Evolutionary conservation across 129 eudicot genomes (phyloP).

Genomic region (Flaveria bidentis): DNA sequence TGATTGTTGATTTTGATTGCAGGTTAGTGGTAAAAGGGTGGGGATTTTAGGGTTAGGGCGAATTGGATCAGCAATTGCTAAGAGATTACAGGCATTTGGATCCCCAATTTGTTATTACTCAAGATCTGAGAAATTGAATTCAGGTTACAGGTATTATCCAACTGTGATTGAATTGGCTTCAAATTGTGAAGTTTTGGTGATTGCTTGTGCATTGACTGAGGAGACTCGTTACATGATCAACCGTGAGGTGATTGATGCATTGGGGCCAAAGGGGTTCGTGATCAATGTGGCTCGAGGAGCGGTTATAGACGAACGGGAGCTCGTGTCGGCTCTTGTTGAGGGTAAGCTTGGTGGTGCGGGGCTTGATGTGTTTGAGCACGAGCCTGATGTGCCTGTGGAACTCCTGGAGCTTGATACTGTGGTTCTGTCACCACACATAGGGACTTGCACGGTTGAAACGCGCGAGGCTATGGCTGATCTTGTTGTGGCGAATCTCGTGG

Average conservation of each 20-base stretch:
- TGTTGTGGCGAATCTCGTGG: conserved; percentile 85
- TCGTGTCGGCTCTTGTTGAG: conserved; percentile 72
- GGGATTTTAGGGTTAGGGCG: conserved; percentile 89
- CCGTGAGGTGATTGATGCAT: conserved; percentile 69
- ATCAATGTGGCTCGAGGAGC: conserved; percentile 87
- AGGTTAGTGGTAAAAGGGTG: conserved; percentile 80
- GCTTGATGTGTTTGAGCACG: conserved; percentile 86
- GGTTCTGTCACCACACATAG: conserved; percentile 80
- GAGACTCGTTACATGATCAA: conserved; percentile 64
- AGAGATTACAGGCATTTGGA: conserved; percentile 65
- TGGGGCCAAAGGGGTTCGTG: conserved; percentile 76
- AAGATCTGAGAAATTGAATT: conserved; percentile 60
- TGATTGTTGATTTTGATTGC: conserved; percentile 22
- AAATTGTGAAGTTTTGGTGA: conserved; percentile 64
- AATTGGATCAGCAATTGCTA: conserved; percentile 77
- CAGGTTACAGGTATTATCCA: conserved; percentile 56
- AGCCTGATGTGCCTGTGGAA: conserved; percentile 78
- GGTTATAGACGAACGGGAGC: conserved; percentile 76
- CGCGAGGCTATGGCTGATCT: conserved; percentile 89
- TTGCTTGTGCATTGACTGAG: conserved; percentile 69
- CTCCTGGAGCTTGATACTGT: conserved; percentile 72
- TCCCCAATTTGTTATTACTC: conserved; percentile 70
- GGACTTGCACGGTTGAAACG: conserved; percentile 73
- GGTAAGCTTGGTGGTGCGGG: conserved; percentile 92
- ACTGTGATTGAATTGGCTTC: conserved; percentile 63